Evolutionary conservation across 106 monocot genomes (phyloP).

Genomic region (Allium cepa): DNA sequence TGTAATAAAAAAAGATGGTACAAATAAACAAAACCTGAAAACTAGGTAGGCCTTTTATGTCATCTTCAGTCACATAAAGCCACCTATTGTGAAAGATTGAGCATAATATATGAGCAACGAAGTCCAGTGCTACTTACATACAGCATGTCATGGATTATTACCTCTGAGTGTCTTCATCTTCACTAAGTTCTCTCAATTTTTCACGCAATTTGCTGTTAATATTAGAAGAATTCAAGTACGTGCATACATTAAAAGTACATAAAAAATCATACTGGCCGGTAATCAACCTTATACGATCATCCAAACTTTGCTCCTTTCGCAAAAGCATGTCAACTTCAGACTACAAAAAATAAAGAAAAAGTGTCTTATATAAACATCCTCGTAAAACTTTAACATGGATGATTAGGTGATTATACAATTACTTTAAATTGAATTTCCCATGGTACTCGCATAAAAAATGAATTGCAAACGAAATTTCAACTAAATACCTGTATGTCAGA

Average conservation of each 20-base stretch:
- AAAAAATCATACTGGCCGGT: background rate
- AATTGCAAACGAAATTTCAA: background rate
- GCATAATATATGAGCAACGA: background rate
- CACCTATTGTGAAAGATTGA: slow-evolving; percentile 39
- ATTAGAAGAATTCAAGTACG: no score
- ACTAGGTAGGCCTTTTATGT: slow-evolving; percentile 78
- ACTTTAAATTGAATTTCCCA: background rate
- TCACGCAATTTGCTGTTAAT: slow-evolving; percentile 60
- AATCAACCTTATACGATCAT: slow-evolving; percentile 68
- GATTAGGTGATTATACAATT: background rate
- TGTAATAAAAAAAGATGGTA: background rate
- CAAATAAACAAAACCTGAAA: slow-evolving; percentile 51
- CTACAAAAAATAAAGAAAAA: slow-evolving; percentile 10
- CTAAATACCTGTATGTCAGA: slow-evolving; percentile 55
- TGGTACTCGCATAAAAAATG: background rate
- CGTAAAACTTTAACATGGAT: background rate
- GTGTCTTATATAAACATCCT: background rate
- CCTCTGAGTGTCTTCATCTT: slow-evolving; percentile 79
- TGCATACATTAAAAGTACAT: no score
- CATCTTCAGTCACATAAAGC: slow-evolving; percentile 95
- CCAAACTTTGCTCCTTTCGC: slow-evolving; percentile 52
- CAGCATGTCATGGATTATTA: slow-evolving; percentile 4
- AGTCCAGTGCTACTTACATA: background rate
- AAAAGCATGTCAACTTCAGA: slow-evolving; percentile 60
- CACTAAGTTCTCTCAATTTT: slow-evolving; percentile 46